Evolutionary conservation across 164 flowering plant species (phyloP), one percentile per base, ranked within the genome.

Genomic region (Brasenia schreberi): DNA sequence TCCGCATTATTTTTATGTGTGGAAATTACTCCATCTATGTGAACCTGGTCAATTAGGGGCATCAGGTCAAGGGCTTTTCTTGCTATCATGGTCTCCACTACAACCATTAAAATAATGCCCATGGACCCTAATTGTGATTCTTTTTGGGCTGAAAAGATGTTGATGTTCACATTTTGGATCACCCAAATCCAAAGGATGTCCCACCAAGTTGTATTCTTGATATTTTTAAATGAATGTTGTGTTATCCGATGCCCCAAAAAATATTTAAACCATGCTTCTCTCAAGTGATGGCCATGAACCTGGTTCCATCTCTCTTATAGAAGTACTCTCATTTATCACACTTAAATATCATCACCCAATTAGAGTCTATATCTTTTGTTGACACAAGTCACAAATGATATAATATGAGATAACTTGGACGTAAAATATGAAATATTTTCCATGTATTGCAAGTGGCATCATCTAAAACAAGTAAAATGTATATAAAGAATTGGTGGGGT

Each of bases 111-210:
- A 4, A 61, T 61, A 61, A 5, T 61, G 19, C 3, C 39, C 39
- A 11, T 7, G 33, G 9, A 27, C 12, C 63, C 18, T 61, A 12
- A n/a, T 61, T 18, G 33, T 61, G 17, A 18, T 49, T 49, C 16
- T 49, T 14, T 61, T 18, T 23, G 12, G 63, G 18, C 18, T 61
- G 10, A 61, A 61, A 61, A 18, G 18, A 61, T 7, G 63, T 23
- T 18, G 19, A 61, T 61, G 33, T 7, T 61, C 19, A 18, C 63
- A 61, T 16, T 23, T 18, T 61, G 3, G 63, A 61, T 61, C 33
- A 7, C 63, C 63, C 63, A 61, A 61, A 61, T 61, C 63, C 63
- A 7, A 61, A 7, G 18, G 63, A 11, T 61, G 63, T 23, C 63
- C 63, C 63, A 61, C 63, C 63, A 61, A 61, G 33, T 49, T 49